phyloP scores from a whole-genome alignment of 2,329 filamentous ascomycete genomes.

The Clarireedia homoeocarpa region DNA sequence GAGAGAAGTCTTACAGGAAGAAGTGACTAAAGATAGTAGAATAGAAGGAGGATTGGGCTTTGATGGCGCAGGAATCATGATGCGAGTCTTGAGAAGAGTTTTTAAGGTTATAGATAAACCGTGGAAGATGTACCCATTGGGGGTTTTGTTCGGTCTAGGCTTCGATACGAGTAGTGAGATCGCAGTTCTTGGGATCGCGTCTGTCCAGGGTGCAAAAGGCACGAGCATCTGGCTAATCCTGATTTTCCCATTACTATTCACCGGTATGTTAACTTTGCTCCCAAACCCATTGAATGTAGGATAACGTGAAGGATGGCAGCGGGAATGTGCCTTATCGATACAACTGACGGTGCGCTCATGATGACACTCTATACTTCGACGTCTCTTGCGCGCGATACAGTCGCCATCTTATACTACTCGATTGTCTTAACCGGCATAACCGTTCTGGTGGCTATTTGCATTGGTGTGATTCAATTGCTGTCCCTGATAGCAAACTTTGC shows the following conservation, averaged over 20 bases:
- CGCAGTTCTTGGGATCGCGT: constrained; percentile 82
- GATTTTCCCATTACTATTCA: constrained; percentile 86
- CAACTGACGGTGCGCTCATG: constrained; percentile 89
- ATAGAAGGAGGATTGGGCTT: constrained; percentile 46
- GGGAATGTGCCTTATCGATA: constrained; percentile 93
- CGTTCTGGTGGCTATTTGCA: constrained; percentile 44
- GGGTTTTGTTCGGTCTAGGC: constrained; percentile 81
- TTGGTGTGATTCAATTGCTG: constrained; percentile 78
- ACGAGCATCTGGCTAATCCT: constrained; percentile 92
- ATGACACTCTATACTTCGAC: constrained; percentile 84
- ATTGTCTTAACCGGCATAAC: constrained; percentile 30
- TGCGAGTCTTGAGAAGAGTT: constrained; percentile 61
- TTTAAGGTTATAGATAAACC: constrained; percentile 68
- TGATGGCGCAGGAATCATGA: constrained; percentile 70
- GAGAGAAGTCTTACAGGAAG: constrained; percentile 46
- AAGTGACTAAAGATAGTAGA: constrained; percentile 19
- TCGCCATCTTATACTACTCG: constrained; percentile 93
- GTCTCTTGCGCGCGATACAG: constrained; percentile 65
- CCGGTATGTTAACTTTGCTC: constrained; percentile 42
- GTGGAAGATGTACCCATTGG: constrained; percentile 96
- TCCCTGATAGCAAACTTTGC: constrained; percentile 71
- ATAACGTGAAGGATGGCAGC: constrained; percentile 37
- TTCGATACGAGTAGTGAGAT: constrained; percentile 96
- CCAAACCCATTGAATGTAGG: background rate
- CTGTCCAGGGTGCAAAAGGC: constrained; percentile 75